phyloP scores from a whole-genome alignment of 148 eudicot genomes.

The Mesembryanthemum crystallinum region DNA sequence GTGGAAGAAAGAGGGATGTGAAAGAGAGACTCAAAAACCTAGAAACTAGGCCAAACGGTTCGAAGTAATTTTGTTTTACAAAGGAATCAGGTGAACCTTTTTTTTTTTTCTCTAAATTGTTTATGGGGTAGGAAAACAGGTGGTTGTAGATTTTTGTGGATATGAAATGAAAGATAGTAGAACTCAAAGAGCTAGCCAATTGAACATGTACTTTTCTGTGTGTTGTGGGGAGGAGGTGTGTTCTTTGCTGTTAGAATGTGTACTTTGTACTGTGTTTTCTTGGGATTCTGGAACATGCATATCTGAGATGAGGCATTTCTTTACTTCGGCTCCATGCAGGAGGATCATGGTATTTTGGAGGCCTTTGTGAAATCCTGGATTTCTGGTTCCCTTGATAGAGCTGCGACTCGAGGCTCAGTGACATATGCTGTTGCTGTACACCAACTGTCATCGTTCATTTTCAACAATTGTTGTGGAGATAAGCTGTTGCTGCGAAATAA shows the following conservation, averaged over 20 bases:
- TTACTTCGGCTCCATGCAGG: slow-evolving; percentile 43
- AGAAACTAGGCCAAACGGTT: no score
- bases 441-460: slow-evolving; percentile 74
- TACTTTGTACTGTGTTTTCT: not conserved
- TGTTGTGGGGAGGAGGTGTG: not conserved
- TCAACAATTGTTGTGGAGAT: slow-evolving; percentile 33
- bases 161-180: no score
- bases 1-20: no score
- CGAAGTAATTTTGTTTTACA: no score
- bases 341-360: slow-evolving; percentile 62
- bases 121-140: no score
- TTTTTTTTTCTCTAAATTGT: no score
- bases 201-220: not conserved
- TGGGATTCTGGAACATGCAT: not conserved
- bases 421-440: slow-evolving; percentile 66
- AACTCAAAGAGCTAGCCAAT: no score
- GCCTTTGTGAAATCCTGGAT: slow-evolving; percentile 88
- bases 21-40: no score
- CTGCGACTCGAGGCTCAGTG: slow-evolving; percentile 52
- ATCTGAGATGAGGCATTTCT: not conserved
- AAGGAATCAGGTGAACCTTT: no score
- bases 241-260: not conserved
- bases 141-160: no score
- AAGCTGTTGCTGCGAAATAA: slow-evolving; percentile 54
- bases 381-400: slow-evolving; percentile 79